A percentile compares a stretch with the other conserved stretches of the same genome.
These are phyloP conservation scores for Maudiozyma turicensis DNA, from an alignment of 805 yeast species.

Conservation along the genomic window DNA sequence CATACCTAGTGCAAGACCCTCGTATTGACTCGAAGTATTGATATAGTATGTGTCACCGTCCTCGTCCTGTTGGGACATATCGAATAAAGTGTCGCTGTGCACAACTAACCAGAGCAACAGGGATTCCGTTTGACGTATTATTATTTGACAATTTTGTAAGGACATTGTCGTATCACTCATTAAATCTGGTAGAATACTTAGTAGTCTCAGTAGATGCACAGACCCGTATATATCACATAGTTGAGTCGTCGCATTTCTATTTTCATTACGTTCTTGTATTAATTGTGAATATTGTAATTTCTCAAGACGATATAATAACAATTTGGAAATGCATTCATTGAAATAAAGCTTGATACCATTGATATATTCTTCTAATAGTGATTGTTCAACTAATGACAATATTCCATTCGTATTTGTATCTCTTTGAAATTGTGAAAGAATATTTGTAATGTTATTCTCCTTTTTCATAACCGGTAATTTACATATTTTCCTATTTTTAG, in stretches of 20 bases:
- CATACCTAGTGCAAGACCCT: slow-evolving; percentile 28
- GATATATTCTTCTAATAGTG: slow-evolving; percentile 56
- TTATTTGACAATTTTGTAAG: slow-evolving; percentile 39
- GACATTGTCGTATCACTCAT: slow-evolving; percentile 76
- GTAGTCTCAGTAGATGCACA: slow-evolving; percentile 69
- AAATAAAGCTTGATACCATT: slow-evolving; percentile 65
- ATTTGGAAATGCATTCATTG: slow-evolving; percentile 44
- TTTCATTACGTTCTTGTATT: slow-evolving; percentile 3
- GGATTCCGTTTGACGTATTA: slow-evolving; percentile 22
- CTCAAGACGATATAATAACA: slow-evolving; percentile 25
- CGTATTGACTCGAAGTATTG: slow-evolving; percentile 29
- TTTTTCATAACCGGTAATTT: slow-evolving; percentile 45
- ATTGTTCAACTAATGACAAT: slow-evolving; percentile 24
- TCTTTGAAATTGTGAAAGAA: slow-evolving; percentile 44
- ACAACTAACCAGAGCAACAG: slow-evolving; percentile 22
- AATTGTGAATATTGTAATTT: slow-evolving; percentile 22
- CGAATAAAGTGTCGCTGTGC: slow-evolving; percentile 10
- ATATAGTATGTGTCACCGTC: slow-evolving; percentile 16
- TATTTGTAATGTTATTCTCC: slow-evolving; percentile 38
- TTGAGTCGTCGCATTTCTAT: not conserved
- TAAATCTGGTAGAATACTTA: slow-evolving; percentile 76
- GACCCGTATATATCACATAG: slow-evolving; percentile 53
- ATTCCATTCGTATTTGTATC: slow-evolving; percentile 1
- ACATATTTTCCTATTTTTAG: slow-evolving; percentile 67
- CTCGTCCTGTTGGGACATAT: not conserved